Percentiles rank a stretch among this genome's conserved stretches.
Evolutionary conservation across 768 basidiomycete genomes (phyloP).

Genomic region (Tricholoma terreum): DNA sequence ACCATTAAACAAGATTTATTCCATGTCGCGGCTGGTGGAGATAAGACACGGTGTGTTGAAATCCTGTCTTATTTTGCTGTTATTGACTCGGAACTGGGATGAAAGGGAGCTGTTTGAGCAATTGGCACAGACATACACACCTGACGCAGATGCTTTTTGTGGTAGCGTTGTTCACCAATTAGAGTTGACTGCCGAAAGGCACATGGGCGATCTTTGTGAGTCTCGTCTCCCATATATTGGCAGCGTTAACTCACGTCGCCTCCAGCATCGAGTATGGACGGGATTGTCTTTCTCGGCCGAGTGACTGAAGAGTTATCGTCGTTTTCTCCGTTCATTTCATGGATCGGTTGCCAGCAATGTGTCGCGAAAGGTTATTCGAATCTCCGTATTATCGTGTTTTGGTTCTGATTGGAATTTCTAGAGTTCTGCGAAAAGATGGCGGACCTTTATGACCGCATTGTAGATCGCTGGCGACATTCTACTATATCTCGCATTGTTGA

Average conservation of each 20-base stretch:
- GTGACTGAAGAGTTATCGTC: slow-evolving; percentile 46
- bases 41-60: slow-evolving; percentile 41
- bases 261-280: slow-evolving; percentile 25
- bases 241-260: slow-evolving; percentile 7
- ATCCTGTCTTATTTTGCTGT: background rate
- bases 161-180: slow-evolving; percentile 40
- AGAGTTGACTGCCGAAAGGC: slow-evolving; percentile 30
- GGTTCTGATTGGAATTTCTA: slow-evolving; percentile 20
- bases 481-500: slow-evolving; percentile 34
- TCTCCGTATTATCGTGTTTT: background rate
- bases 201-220: slow-evolving; percentile 35
- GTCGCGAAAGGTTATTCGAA: slow-evolving; percentile 22
- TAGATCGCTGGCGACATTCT: slow-evolving; percentile 52
- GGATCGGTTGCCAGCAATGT: slow-evolving; percentile 41
- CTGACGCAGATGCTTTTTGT: slow-evolving; percentile 49
- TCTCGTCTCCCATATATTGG: slow-evolving; percentile 3
- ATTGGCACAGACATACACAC: slow-evolving; percentile 45
- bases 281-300: slow-evolving; percentile 47
- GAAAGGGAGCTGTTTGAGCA: slow-evolving; percentile 39
- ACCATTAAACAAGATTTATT: slow-evolving; percentile 59
- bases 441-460: slow-evolving; percentile 41
- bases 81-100: slow-evolving; percentile 2
- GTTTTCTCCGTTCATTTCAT: slow-evolving; percentile 40
- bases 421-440: slow-evolving; percentile 47
- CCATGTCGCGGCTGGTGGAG: slow-evolving; percentile 38